Evolutionary conservation across 2,329 filamentous ascomycete species (phyloP), one percentile per base, ranked within the genome.

Genomic region (Colletotrichum horii): DNA sequence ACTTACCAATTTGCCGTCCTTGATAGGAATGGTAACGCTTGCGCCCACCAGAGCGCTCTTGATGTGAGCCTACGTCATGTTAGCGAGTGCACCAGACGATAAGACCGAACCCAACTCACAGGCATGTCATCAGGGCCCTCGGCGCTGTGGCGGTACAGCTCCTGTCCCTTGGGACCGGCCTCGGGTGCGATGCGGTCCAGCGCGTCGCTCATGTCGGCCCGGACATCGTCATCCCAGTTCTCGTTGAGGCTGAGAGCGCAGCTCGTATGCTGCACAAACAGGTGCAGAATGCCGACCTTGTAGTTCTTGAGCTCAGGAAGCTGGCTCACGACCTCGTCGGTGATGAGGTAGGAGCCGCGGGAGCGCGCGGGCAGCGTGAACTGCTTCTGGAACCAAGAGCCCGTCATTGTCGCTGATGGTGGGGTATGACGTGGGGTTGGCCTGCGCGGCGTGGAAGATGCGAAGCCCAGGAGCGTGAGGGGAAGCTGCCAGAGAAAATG

Each of bases 81-180:
- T 52, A 76, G 66, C 48, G 26, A 67, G 9, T 32, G 30, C 36
- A 71, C 16, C 30, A 67, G 43, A 75, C 24, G n/a, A 73, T 58
- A 67, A 64, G 62, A 60, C 24, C 70, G 6, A 22, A 24, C 19
- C 8, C 55, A 48, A 79, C 83, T 76, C 82, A 95, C 94, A 48
- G 97, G 97, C 95, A 98, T 98, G 85, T 98, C 97, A 87, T 99
- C 97, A 67, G 87, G 85, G 1, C 97, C 97, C 88, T 98, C 97
- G 0, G 94, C 96, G 80, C 91, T 92, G 86, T 99, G 97, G 58
- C 95, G 88, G 85, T 98, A 99, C 61, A 98, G 84, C 11, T 91
- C 89, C 83, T 92, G 89, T 4, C 94, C 93, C 82, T 93, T 93
- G 28, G 89, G 90, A 71, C 97, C 96, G 7, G 85, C 84, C 81